These are phyloP conservation scores for Triticum turgidum DNA, from an alignment of 176 grass and related monocot genomes.

Conservation along the genomic window DNA sequence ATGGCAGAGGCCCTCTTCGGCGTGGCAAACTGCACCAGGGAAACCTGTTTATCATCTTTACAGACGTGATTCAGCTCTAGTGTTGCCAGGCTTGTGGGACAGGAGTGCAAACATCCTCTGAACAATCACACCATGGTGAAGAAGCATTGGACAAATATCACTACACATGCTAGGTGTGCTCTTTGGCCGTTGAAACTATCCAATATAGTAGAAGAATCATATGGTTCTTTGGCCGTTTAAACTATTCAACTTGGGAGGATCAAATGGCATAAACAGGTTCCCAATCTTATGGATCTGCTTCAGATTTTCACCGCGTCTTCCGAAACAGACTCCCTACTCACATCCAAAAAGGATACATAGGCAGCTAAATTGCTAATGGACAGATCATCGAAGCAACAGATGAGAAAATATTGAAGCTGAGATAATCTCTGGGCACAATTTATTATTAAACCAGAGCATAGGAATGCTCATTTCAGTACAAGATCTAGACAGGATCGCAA, in stretches of 20 bases:
- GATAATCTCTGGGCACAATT: neutral
- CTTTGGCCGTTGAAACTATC: neutral
- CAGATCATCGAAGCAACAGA: neutral
- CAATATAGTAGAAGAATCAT: no score
- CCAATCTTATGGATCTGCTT: neutral
- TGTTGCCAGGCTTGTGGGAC: neutral
- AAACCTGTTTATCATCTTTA: neutral
- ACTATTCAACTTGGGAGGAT: no score
- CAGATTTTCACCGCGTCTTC: neutral
- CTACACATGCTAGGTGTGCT: neutral
- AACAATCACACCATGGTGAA: neutral
- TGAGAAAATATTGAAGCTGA: neutral
- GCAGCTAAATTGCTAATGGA: neutral
- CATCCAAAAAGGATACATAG: neutral
- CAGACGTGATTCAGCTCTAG: neutral
- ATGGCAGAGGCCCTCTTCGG: no score
- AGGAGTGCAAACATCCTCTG: neutral
- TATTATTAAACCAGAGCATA: constrained; percentile 36
- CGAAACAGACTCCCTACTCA: neutral
- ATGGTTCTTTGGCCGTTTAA: no score
- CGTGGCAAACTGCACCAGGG: no score
- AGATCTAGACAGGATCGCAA: neutral
- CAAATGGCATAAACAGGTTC: neutral
- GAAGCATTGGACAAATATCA: neutral
- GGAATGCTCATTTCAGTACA: constrained; percentile 33